phyloP scores from a whole-genome alignment of 2,329 filamentous ascomycete genomes.

The Alternaria sp. region DNA sequence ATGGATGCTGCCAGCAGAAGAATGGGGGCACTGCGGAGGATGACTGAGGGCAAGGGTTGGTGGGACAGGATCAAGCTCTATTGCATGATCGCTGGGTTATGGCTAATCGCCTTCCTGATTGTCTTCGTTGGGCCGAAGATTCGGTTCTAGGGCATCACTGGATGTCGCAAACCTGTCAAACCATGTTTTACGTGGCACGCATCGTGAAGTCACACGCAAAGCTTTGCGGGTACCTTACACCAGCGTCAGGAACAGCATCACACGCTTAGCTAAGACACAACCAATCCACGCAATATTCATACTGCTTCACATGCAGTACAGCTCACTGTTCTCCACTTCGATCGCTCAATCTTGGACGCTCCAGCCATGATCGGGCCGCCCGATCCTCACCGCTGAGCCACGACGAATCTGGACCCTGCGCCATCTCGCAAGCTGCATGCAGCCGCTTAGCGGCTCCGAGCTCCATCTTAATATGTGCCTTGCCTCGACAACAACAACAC shows the following conservation, averaged over 20 bases:
- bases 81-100: constrained; percentile 81
- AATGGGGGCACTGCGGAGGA: constrained; percentile 78
- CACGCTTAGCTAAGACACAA: not conserved
- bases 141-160: constrained; percentile 67
- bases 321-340: constrained; percentile 7
- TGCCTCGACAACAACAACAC: constrained; percentile 25
- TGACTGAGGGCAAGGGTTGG: constrained; percentile 91
- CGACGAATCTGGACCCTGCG: constrained; percentile 27
- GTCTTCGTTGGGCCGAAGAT: constrained; percentile 90
- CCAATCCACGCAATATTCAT: constrained; percentile 1
- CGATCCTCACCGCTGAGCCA: constrained; percentile 16
- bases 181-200: not conserved
- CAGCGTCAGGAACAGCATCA: constrained; percentile 8
- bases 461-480: constrained; percentile 15
- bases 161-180: not conserved
- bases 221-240: not conserved
- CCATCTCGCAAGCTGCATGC: constrained; percentile 31
- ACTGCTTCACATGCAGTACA: constrained; percentile 4
- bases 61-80: constrained; percentile 85
- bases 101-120: constrained; percentile 77
- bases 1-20: constrained; percentile 78
- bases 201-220: not conserved
- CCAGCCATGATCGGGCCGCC: constrained; percentile 9
- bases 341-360: constrained; percentile 5
- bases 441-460: constrained; percentile 27